Conservation (phyloP, 805 yeast species). For the Yarrowia sp. region DNA sequence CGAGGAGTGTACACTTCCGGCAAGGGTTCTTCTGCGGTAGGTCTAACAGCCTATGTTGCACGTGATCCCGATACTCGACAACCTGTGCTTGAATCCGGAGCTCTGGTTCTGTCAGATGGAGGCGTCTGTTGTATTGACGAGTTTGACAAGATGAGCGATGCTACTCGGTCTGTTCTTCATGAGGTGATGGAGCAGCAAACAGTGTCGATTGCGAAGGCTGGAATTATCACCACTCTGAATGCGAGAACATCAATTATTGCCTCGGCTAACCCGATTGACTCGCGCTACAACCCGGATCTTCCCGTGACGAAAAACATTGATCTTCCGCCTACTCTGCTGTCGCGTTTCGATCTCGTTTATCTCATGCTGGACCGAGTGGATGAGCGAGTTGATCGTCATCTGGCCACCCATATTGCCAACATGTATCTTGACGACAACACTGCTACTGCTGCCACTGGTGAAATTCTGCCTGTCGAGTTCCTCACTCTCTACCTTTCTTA, state of each 20-base stretch:
- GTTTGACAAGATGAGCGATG: constrained; percentile 95
- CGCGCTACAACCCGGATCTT: constrained; percentile 90
- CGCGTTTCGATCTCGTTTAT: constrained; percentile 94
- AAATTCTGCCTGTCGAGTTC: constrained; percentile 83
- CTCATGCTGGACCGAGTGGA: constrained; percentile 92
- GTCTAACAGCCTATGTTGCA: constrained; percentile 95
- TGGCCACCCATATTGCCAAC: constrained; percentile 88
- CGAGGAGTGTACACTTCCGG: constrained; percentile 98
- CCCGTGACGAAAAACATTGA: constrained; percentile 97
- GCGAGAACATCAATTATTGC: constrained; percentile 97
- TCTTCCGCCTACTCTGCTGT: constrained; percentile 92
- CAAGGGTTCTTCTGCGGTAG: constrained; percentile 98
- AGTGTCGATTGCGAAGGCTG: constrained; percentile 97
- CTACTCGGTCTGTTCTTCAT: constrained; percentile 92
- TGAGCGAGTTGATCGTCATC: constrained; percentile 78
- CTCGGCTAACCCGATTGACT: constrained; percentile 95
- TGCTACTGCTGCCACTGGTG: constrained; percentile 68
- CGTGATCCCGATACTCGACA: constrained; percentile 94
- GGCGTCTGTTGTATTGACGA: constrained; percentile 99
- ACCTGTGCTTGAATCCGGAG: constrained; percentile 93
- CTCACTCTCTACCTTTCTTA: constrained; percentile 89
- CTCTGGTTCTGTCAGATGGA: constrained; percentile 93
- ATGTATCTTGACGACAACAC: constrained; percentile 92
- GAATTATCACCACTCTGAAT: constrained; percentile 94
- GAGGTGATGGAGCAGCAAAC: constrained; percentile 99